Percentiles rank a stretch among this genome's conserved stretches.
phyloP scores from a whole-genome alignment of 148 eudicot genomes.

The Silene uniflora region DNA sequence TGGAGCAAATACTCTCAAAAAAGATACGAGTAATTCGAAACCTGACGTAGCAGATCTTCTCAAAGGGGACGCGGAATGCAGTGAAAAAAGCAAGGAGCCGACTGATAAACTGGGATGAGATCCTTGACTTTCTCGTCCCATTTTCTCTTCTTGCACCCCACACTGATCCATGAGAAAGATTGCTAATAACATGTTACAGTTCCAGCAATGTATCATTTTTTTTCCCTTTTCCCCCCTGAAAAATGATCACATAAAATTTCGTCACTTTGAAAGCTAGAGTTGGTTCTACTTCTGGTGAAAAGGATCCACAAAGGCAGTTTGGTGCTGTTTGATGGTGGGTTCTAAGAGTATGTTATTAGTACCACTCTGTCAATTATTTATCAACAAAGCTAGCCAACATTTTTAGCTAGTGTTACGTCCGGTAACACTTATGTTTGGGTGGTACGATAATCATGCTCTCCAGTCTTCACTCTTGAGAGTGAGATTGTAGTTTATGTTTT shows the following conservation, averaged over 20 bases:
- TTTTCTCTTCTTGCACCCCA: conserved; percentile 10
- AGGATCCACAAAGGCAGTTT: neutral
- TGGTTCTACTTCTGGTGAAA: neutral
- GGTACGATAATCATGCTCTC: too few species aligned
- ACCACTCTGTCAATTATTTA: too few species aligned
- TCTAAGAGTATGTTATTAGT: neutral
- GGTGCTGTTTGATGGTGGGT: neutral
- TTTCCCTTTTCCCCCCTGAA: neutral
- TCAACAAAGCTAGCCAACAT: too few species aligned
- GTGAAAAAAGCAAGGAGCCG: conserved; percentile 10
- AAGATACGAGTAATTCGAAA: neutral
- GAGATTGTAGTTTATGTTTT: neutral
- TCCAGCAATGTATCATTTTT: conserved; percentile 1
- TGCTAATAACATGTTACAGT: neutral
- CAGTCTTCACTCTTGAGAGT: too few species aligned
- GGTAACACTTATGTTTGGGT: too few species aligned
- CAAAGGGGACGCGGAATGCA: conserved; percentile 13
- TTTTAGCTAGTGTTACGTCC: too few species aligned
- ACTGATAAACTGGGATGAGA: conserved; percentile 5
- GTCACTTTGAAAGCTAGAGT: neutral
- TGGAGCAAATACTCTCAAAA: conserved; percentile 7
- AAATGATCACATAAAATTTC: neutral
- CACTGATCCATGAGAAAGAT: neutral
- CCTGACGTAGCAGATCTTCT: conserved; percentile 1
- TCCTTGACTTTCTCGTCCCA: neutral